Conservation (phyloP, 306 rosid species). For the Chamaecrista fasciculata region DNA sequence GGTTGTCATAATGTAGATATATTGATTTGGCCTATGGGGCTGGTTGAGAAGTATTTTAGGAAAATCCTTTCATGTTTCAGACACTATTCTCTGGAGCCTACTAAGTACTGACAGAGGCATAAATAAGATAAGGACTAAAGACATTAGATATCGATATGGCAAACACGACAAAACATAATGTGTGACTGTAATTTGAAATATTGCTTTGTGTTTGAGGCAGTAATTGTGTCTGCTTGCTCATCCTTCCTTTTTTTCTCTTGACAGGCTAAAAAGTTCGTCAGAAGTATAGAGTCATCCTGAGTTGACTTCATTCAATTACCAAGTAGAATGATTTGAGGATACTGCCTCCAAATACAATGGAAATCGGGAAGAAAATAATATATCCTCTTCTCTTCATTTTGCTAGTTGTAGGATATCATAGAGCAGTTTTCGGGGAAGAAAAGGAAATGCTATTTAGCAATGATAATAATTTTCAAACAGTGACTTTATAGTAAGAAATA, state of each 20-base stretch:
- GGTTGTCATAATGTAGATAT: background rate
- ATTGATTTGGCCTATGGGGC: too few relatives aligned
- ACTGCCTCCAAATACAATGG: slow-evolving; percentile 26
- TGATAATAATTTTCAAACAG: background rate
- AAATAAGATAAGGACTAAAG: too few relatives aligned
- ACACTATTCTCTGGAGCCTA: too few relatives aligned
- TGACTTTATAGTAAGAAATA: background rate
- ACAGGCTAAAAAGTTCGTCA: slow-evolving; percentile 76
- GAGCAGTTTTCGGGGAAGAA: background rate
- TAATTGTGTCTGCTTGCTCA: slow-evolving; percentile 15
- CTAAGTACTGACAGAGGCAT: too few relatives aligned
- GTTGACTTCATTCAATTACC: slow-evolving; percentile 37
- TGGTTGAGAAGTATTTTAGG: too few relatives aligned
- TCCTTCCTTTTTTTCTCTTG: slow-evolving; percentile 7
- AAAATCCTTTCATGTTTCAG: too few relatives aligned
- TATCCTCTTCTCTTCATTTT: slow-evolving; percentile 25
- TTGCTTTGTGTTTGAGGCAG: too few relatives aligned
- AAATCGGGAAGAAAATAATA: slow-evolving; percentile 42
- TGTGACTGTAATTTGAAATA: too few relatives aligned
- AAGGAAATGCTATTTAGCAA: background rate
- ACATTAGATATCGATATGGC: too few relatives aligned
- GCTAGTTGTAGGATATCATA: slow-evolving; percentile 11
- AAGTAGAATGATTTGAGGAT: slow-evolving; percentile 19
- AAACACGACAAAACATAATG: too few relatives aligned
- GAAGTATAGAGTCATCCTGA: slow-evolving; percentile 57